Percentiles rank a stretch among this genome's conserved stretches.
Conservation (phyloP, 139 green algal species). For the Chlorella vulgaris region DNA sequence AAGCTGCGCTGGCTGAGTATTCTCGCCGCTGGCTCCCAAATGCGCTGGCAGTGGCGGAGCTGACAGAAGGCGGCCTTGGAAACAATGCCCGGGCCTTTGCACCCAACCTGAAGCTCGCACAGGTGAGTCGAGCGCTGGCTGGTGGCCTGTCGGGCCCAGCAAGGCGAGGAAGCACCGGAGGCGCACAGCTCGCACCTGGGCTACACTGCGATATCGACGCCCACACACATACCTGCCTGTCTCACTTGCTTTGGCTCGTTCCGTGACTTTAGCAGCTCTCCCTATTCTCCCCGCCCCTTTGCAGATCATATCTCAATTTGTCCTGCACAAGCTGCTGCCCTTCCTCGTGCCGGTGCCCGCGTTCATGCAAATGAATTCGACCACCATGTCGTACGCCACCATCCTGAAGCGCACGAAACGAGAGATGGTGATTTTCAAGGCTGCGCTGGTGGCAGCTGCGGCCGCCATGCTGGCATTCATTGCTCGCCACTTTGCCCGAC, state of each 20-base stretch:
- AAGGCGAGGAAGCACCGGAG: too few species aligned
- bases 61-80: conserved; percentile 23
- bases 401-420: conserved; percentile 8
- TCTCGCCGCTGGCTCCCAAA: conserved; percentile 34
- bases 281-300: too few species aligned
- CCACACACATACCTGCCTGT: background rate
- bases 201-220: too few species aligned
- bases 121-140: background rate
- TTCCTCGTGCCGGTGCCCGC: conserved; percentile 28
- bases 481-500: background rate
- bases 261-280: too few species aligned
- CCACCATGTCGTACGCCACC: background rate
- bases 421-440: conserved; percentile 19
- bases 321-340: conserved; percentile 30
- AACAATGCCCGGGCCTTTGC: background rate
- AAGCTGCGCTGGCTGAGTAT: conserved; percentile 7
- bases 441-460: background rate
- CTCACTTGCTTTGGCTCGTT: background rate
- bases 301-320: conserved; percentile 23
- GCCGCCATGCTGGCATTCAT: background rate
- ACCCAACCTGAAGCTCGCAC: conserved; percentile 17
- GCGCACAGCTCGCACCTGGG: too few species aligned
- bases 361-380: background rate
- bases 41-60: conserved; percentile 17
- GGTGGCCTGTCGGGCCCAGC: background rate